Evolutionary conservation across 2,329 filamentous ascomycete genomes (phyloP).

Genomic region (Microdochium bolleyi): DNA sequence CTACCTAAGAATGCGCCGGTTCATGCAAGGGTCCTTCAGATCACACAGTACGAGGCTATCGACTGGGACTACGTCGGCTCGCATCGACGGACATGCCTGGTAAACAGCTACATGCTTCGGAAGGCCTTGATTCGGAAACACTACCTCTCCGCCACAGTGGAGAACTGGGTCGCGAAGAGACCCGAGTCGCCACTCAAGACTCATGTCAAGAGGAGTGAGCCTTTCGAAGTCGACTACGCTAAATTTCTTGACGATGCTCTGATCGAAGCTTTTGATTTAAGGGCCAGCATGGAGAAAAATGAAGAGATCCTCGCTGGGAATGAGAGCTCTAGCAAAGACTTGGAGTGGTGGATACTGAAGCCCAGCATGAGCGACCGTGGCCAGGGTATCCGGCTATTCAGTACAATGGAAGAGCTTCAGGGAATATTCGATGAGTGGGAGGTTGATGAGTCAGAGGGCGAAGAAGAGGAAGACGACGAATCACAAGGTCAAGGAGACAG

Average conservation of each 20-base stretch:
- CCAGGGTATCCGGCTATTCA: conserved; percentile 87
- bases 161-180: conserved; percentile 80
- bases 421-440: conserved; percentile 92
- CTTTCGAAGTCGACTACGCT: conserved; percentile 92
- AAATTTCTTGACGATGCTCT: conserved; percentile 94
- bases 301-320: conserved; percentile 22
- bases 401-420: conserved; percentile 74
- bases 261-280: conserved; percentile 80
- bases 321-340: conserved; percentile 23
- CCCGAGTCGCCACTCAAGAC: conserved; percentile 59
- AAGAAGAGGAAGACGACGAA: conserved; percentile 37
- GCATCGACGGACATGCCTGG: conserved; percentile 53
- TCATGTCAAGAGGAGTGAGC: conserved; percentile 70
- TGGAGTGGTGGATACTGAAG: conserved; percentile 97
- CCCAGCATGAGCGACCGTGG: conserved; percentile 96
- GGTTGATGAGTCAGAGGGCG: conserved; percentile 54
- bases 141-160: conserved; percentile 76
- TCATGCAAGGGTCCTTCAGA: conserved; percentile 57
- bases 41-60: conserved; percentile 77
- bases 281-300: conserved; percentile 69
- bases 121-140: conserved; percentile 97
- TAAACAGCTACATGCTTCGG: conserved; percentile 90
- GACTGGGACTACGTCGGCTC: conserved; percentile 70
- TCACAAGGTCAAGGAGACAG: conserved; percentile 9
- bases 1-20: conserved; percentile 24